Percentiles rank a stretch among this genome's conserved stretches.
Conservation (phyloP, 768 basidiomycete species). For the Crepidotus variabilis region DNA sequence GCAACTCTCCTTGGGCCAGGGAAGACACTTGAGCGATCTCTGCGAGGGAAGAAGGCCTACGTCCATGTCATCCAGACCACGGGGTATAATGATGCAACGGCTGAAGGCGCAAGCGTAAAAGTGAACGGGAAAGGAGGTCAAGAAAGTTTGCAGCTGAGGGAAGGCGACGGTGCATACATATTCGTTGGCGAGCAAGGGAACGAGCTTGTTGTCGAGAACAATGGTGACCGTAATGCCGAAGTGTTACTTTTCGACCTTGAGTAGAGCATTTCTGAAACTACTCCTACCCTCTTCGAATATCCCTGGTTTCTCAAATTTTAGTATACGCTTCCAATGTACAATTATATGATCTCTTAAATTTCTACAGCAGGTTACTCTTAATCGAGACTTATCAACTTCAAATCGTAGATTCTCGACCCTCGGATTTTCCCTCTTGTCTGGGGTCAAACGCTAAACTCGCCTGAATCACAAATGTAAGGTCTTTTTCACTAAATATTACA, state of each 20-base stretch:
- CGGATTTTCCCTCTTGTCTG: too few species aligned
- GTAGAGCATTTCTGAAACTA: too few species aligned
- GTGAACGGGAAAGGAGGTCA: constrained; percentile 34
- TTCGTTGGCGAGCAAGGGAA: constrained; percentile 40
- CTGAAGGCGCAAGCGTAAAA: constrained; percentile 55
- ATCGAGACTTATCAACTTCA: too few species aligned
- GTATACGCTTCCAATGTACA: too few species aligned
- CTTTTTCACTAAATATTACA: too few species aligned
- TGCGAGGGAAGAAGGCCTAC: constrained; percentile 64
- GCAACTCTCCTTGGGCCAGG: constrained; percentile 69
- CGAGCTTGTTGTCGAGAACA: constrained; percentile 50
- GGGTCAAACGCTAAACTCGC: too few species aligned
- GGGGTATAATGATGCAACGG: constrained; percentile 64
- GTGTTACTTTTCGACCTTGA: constrained; percentile 80
- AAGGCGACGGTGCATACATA: constrained; percentile 89
- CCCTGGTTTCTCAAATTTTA: too few species aligned
- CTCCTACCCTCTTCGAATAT: too few species aligned
- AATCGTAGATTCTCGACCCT: too few species aligned
- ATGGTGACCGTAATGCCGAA: constrained; percentile 65
- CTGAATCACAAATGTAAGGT: too few species aligned
- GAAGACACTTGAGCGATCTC: constrained; percentile 46
- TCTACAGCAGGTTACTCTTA: too few species aligned
- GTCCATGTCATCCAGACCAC: constrained; percentile 84
- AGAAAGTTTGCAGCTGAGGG: constrained; percentile 39
- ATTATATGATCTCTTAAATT: too few species aligned